A percentile compares a stretch with the other conserved stretches of the same genome.
These are phyloP conservation scores for Penicillium vulpinum DNA, from an alignment of 2,329 filamentous ascomycete genomes.

Conservation along the genomic window DNA sequence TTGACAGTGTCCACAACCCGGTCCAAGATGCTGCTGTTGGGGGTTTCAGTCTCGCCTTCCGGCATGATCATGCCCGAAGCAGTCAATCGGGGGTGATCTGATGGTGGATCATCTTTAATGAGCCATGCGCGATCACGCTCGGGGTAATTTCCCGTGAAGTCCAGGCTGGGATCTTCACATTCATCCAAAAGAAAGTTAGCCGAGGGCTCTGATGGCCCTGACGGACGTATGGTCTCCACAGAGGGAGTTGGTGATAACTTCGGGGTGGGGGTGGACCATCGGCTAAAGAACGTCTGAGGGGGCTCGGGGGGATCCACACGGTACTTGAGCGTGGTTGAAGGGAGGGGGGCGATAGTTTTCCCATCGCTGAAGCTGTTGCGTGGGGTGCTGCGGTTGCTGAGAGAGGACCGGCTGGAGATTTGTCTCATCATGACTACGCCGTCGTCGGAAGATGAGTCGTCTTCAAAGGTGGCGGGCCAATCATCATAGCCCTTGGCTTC, in stretches of 20 bases:
- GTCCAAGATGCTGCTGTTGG: conserved; percentile 68
- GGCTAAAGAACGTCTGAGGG: conserved; percentile 33
- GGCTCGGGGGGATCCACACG: conserved; percentile 72
- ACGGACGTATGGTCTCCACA: conserved; percentile 76
- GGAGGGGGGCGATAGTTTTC: conserved; percentile 84
- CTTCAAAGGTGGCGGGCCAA: conserved; percentile 40
- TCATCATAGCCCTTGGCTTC: conserved; percentile 73
- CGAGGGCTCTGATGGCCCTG: conserved; percentile 55
- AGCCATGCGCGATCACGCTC: conserved; percentile 33
- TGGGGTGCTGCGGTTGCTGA: conserved; percentile 54
- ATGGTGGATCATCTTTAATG: conserved; percentile 56
- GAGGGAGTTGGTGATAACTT: conserved; percentile 71
- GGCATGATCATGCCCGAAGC: conserved; percentile 91
- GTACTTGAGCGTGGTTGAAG: conserved; percentile 84
- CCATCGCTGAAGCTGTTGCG: conserved; percentile 64
- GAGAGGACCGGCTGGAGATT: conserved; percentile 53
- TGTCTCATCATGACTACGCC: conserved; percentile 80
- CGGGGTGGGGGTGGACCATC: conserved; percentile 38
- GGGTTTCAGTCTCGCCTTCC: conserved; percentile 69
- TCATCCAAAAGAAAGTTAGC: conserved; percentile 67
- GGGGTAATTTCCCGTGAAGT: conserved; percentile 36
- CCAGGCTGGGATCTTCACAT: conserved; percentile 53
- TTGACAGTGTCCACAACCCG: conserved; percentile 77
- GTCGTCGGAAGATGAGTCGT: conserved; percentile 71
- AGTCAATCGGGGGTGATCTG: conserved; percentile 65